Conservation (phyloP, 371 early-diverging fungal genomes). For the Smittium culicis region DNA sequence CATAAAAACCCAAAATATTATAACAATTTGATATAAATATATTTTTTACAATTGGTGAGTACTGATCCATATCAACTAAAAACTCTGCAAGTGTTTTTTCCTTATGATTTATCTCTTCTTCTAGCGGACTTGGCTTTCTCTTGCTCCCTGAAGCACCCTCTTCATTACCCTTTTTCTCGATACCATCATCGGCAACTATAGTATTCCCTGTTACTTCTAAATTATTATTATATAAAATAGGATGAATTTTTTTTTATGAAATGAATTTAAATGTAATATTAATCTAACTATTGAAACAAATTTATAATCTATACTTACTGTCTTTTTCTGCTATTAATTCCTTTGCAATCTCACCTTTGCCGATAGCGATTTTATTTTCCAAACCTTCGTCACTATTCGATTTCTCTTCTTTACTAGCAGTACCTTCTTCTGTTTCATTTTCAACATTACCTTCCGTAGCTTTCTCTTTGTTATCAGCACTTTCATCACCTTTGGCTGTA, state of each 20-base stretch:
- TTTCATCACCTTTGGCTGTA: background rate
- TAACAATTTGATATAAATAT: background rate
- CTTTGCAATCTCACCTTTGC: no score
- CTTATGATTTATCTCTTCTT: conserved; percentile 25
- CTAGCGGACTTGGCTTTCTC: background rate
- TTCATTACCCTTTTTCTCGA: background rate
- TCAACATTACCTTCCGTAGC: background rate
- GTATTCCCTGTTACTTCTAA: background rate
- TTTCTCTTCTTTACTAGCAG: no score
- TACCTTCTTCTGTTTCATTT: background rate
- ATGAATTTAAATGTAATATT: background rate
- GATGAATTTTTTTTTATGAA: background rate
- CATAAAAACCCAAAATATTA: conserved; percentile 3
- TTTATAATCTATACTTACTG: background rate
- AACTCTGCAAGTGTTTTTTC: conserved; percentile 72
- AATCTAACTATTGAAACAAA: background rate
- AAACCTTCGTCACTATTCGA: no score
- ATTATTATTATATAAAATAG: background rate
- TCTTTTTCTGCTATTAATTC: no score
- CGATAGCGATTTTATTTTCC: no score
- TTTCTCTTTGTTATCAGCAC: background rate
- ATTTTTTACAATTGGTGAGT: conserved; percentile 60
- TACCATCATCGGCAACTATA: background rate
- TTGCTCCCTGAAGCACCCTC: background rate
- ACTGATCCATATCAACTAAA: conserved; percentile 73